A percentile compares a stretch with the other conserved stretches of the same genome.
Conservation (phyloP, 352 stramenopile species). For the Pythium rishiriense region DNA sequence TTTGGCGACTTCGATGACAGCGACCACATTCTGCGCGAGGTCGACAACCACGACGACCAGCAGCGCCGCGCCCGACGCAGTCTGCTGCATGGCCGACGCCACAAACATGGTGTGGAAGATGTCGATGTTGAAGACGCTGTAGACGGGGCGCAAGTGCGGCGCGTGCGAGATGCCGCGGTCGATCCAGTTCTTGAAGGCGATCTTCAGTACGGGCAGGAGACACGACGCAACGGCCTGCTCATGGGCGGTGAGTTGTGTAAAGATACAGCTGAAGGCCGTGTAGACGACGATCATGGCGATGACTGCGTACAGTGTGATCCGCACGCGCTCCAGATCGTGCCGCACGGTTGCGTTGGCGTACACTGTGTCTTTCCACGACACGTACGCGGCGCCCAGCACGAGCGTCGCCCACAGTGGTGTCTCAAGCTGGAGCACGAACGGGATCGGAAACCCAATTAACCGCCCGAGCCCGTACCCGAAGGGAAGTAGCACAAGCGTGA, state of each 20-base stretch:
- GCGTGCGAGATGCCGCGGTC: slow-evolving; percentile 2
- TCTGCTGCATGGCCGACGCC: slow-evolving; percentile 17
- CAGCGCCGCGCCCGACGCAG: neutral
- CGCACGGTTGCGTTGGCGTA: neutral
- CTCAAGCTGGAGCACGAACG: slow-evolving; percentile 10
- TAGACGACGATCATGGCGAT: neutral
- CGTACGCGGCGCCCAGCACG: neutral
- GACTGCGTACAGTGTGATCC: neutral
- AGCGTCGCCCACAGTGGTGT: neutral
- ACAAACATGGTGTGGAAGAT: slow-evolving; percentile 22
- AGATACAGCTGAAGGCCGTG: too few species aligned
- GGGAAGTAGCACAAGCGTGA: neutral
- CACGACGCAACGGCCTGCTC: neutral
- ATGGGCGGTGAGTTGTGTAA: too few species aligned
- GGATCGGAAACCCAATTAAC: slow-evolving; percentile 12
- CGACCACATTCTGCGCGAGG: neutral
- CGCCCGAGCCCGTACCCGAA: neutral
- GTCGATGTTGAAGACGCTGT: slow-evolving; percentile 22
- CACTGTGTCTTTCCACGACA: slow-evolving; percentile 2
- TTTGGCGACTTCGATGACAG: neutral
- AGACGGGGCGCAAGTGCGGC: slow-evolving; percentile 6
- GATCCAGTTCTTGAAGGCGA: slow-evolving; percentile 3
- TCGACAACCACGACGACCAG: slow-evolving; percentile 12
- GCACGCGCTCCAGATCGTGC: neutral
- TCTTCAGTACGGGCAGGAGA: neutral